Base-by-base conservation (phyloP, 2,329 filamentous ascomycete species). In the Phialophora macrospora region DNA sequence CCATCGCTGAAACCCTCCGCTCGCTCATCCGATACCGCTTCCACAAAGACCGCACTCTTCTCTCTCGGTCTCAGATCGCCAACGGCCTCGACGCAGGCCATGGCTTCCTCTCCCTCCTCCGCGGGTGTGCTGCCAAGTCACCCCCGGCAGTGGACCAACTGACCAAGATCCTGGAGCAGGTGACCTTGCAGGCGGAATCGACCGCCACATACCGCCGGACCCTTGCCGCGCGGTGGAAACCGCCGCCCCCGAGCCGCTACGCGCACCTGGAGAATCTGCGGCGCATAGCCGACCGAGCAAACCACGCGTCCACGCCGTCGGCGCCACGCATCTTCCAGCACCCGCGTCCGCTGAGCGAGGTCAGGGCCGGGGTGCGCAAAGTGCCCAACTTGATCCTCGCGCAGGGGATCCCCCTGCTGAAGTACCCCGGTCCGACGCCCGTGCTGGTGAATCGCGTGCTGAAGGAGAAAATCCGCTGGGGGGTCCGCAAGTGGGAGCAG, bases 381-480 rank as follows among this genome's bases (percentile, higher is more conserved):
- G 72, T 81, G 7, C 80, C 80, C 26, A 72, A 75, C 6, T 72
- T 81, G 12, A 78, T 80, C 46, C 77, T 75, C 69, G 79, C 79
- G 12, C 75, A 78, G 34, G 70, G 68, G 14, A 63, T 81, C 11
- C 79, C 80, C 2, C 77, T 80, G 51, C 70, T 81, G 55, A 77
- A 79, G 56, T 79, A 80, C 58, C 79, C 80, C 58, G 81, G 81
- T 55, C 80, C 79, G 1, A 77, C 80, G 59, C 79, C 80, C 8
- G 74, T 72, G 65, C 75, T 74, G 59, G 65, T 81, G 26, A 79
- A 77, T 55, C 70, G 75, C 4, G 72, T 79, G 1, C 72, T 81
- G 60, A 74, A 74, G 54, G 72, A 68, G 32, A 79, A 78, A 57
- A 72, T 78, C 20, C 71, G 72, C 9, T 75, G 71, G 22, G 75